phyloP scores from a whole-genome alignment of 177 flowering plant genomes.

The Vitis hybrid region DNA sequence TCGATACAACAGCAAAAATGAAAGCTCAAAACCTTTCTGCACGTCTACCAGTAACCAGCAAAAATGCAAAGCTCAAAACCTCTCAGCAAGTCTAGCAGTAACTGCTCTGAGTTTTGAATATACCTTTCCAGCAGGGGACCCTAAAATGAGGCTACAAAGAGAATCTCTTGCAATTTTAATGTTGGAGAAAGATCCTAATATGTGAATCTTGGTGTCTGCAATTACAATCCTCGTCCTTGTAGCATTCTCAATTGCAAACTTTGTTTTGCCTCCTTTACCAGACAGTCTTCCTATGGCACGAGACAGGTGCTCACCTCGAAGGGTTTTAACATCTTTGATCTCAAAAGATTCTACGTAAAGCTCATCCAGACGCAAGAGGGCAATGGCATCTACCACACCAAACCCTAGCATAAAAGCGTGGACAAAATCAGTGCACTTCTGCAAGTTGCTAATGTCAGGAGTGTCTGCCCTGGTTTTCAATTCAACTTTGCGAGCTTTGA shows the following conservation, averaged over 20 bases:
- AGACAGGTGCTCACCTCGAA: conserved; percentile 53
- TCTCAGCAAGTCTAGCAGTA: conserved; percentile 50
- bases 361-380: conserved; percentile 55
- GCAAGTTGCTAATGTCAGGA: conserved; percentile 60
- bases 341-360: conserved; percentile 54
- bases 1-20: neutral
- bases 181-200: conserved; percentile 46
- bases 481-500: conserved; percentile 65
- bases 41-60: conserved; percentile 39
- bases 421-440: conserved; percentile 67
- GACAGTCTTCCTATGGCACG: conserved; percentile 64
- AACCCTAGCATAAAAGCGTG: conserved; percentile 66
- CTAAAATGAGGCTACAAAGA: conserved; percentile 57
- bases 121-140: conserved; percentile 65
- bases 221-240: conserved; percentile 60
- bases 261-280: conserved; percentile 63
- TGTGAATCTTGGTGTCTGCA: conserved; percentile 59
- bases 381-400: conserved; percentile 44
- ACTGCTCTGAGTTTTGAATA: conserved; percentile 61
- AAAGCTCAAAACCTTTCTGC: conserved; percentile 42
- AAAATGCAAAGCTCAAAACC: conserved; percentile 28
- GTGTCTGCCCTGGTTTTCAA: conserved; percentile 62
- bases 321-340: conserved; percentile 61
- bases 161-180: conserved; percentile 61
- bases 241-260: conserved; percentile 58